These are phyloP conservation scores for Malassezia cuniculi DNA, from an alignment of 1,284 basidiomycete genomes.

Conservation along the genomic window DNA sequence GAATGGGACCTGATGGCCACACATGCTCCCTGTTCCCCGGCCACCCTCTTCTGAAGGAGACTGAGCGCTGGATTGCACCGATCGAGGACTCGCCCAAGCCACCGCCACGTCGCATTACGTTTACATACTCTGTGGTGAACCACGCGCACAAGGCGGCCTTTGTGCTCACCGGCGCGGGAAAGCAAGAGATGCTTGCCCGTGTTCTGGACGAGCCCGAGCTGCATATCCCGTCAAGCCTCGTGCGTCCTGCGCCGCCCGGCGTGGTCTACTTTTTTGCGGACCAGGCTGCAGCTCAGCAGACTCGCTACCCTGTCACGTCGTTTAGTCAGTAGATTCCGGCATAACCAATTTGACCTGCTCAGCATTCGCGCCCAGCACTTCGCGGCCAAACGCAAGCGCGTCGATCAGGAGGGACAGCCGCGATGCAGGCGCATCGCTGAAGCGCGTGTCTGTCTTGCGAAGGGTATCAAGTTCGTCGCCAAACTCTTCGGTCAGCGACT, in stretches of 20 bases:
- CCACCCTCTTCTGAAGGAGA: slow-evolving; percentile 70
- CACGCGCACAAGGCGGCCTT: slow-evolving; percentile 67
- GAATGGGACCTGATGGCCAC: slow-evolving; percentile 63
- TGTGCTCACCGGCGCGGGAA: slow-evolving; percentile 69
- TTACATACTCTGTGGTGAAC: slow-evolving; percentile 45
- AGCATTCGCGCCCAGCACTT: slow-evolving; percentile 13
- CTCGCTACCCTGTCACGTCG: slow-evolving; percentile 22
- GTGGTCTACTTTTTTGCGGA: slow-evolving; percentile 43
- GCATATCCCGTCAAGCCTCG: slow-evolving; percentile 68
- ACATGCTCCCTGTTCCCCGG: slow-evolving; percentile 90
- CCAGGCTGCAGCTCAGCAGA: slow-evolving; percentile 28
- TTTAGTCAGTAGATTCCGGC: slow-evolving; percentile 4
- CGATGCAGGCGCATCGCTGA: neutral
- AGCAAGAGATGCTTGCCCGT: slow-evolving; percentile 62
- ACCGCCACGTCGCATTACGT: slow-evolving; percentile 64
- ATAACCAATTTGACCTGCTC: no score
- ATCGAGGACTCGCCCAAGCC: slow-evolving; percentile 88
- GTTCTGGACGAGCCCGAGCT: slow-evolving; percentile 70
- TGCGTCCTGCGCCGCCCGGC: slow-evolving; percentile 66
- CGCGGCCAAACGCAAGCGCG: slow-evolving; percentile 22
- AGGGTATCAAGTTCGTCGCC: slow-evolving; percentile 27
- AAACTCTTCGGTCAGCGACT: slow-evolving; percentile 27
- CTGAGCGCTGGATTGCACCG: slow-evolving; percentile 83
- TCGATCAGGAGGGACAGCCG: slow-evolving; percentile 29
- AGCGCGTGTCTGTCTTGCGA: slow-evolving; percentile 10